These are phyloP conservation scores for Yamadazyma siamensis DNA, from an alignment of 1,139 yeast genomes.

Conservation along the genomic window DNA sequence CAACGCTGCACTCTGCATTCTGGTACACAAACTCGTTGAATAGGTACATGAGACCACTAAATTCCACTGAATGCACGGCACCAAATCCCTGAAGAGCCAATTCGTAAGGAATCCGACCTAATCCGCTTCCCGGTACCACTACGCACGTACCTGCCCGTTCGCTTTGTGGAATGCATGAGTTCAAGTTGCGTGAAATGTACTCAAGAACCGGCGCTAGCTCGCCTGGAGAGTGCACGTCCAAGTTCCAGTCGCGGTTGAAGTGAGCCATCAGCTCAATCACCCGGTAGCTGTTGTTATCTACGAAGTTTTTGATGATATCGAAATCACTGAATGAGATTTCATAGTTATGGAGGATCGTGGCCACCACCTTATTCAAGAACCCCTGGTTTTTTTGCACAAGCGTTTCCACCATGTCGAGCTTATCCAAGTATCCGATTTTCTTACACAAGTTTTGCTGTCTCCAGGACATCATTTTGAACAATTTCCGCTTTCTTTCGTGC, in stretches of 20 bases:
- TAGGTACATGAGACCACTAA: conserved; percentile 66
- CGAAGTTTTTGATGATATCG: conserved; percentile 22
- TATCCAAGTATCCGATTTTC: conserved; percentile 53
- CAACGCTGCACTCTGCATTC: conserved; percentile 10
- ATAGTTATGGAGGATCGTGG: conserved; percentile 35
- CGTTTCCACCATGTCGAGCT: conserved; percentile 45
- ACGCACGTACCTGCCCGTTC: conserved; percentile 40
- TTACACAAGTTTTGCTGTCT: conserved; percentile 54
- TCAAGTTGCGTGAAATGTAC: conserved; percentile 40
- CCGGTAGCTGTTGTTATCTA: conserved; percentile 34
- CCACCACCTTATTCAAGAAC: conserved; percentile 44
- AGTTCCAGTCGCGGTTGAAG: conserved; percentile 67
- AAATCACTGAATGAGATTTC: conserved; percentile 36
- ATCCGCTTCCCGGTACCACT: conserved; percentile 77
- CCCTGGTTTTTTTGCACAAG: conserved; percentile 43
- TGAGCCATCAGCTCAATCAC: conserved; percentile 75
- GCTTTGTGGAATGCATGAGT: conserved; percentile 21
- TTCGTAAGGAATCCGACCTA: conserved; percentile 69
- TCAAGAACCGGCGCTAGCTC: conserved; percentile 54
- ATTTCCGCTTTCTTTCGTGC: conserved; percentile 44
- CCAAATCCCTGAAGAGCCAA: conserved; percentile 37
- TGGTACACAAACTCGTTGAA: conserved; percentile 55
- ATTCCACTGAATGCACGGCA: conserved; percentile 67
- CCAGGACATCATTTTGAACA: conserved; percentile 50
- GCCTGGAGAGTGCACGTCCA: conserved; percentile 3